Percentiles rank a stretch among this genome's conserved stretches.
These are phyloP conservation scores for Annulohypoxylon moriforme DNA, from an alignment of 495 filamentous ascomycete genomes.

Conservation along the genomic window DNA sequence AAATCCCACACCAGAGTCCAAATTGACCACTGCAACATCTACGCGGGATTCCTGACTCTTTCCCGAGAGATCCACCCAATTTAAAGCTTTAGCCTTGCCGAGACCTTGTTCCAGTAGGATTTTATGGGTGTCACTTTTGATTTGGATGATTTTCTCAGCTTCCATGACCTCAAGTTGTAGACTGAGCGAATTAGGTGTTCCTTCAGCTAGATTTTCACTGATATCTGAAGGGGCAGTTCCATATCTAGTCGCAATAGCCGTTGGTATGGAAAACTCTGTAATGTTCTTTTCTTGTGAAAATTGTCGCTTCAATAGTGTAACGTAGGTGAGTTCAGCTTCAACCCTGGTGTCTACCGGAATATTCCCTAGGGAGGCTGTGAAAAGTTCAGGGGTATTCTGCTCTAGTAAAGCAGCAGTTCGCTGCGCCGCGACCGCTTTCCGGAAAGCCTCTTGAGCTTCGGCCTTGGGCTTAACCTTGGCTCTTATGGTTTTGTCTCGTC, in stretches of 20 bases:
- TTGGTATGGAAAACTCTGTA: background rate
- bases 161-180: conserved; percentile 5
- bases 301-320: conserved; percentile 10
- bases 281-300: conserved; percentile 12
- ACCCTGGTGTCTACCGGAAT: conserved; percentile 1
- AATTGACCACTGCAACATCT: background rate
- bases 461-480: conserved; percentile 4
- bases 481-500: background rate
- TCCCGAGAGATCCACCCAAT: background rate
- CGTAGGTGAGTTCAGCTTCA: conserved; percentile 13
- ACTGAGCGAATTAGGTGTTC: background rate
- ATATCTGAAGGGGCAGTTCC: conserved; percentile 3
- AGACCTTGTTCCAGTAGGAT: background rate
- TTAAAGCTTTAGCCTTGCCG: background rate
- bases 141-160: background rate
- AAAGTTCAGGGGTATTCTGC: conserved; percentile 6
- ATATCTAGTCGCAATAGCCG: conserved; percentile 6
- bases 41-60: background rate
- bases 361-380: conserved; percentile 4
- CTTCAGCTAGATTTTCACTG: background rate
- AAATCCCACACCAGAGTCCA: background rate
- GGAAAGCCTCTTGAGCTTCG: conserved; percentile 5
- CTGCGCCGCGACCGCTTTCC: background rate
- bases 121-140: conserved; percentile 12
- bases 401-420: background rate